Evolutionary conservation across 345 rosid species (phyloP).

Genomic region (Geranium rotundifolium): DNA sequence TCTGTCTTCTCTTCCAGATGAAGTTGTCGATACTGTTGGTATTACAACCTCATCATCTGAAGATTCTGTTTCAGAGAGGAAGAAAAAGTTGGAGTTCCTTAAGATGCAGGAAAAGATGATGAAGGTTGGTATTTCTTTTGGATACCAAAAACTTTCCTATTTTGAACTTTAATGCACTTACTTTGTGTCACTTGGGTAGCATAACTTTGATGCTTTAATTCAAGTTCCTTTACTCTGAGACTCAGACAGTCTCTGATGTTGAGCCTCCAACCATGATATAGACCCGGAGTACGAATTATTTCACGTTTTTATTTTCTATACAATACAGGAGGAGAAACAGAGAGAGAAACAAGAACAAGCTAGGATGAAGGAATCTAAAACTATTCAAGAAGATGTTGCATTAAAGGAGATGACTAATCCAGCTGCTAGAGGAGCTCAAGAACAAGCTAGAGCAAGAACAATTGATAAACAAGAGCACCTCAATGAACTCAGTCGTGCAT

Average conservation of each 20-base stretch:
- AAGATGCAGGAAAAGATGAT: conserved; percentile 89
- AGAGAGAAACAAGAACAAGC: conserved; percentile 64
- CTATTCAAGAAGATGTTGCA: conserved; percentile 57
- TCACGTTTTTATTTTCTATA: not conserved
- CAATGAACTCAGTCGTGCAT: conserved; percentile 70
- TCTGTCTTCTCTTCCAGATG: conserved; percentile 88
- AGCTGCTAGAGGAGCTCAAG: conserved; percentile 61
- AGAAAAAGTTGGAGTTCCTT: conserved; percentile 85
- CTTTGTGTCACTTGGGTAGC: not conserved
- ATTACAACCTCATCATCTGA: conserved; percentile 80
- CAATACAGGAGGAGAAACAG: conserved; percentile 72
- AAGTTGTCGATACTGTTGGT: conserved; percentile 92
- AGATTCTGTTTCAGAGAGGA: conserved; percentile 82
- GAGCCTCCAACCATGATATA: not conserved
- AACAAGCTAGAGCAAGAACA: conserved; percentile 60
- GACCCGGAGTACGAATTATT: not conserved
- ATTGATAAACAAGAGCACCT: conserved; percentile 67
- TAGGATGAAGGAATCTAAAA: conserved; percentile 44
- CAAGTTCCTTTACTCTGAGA: not conserved
- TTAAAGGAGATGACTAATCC: conserved; percentile 59
- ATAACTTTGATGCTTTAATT: not conserved
- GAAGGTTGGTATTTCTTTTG: conserved; percentile 40
- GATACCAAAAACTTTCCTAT: not conserved
- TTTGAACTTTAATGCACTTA: not conserved
- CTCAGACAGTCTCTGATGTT: not conserved